These are phyloP conservation scores for Fomes fomentarius DNA, from an alignment of 1,284 basidiomycete genomes.

Conservation along the genomic window DNA sequence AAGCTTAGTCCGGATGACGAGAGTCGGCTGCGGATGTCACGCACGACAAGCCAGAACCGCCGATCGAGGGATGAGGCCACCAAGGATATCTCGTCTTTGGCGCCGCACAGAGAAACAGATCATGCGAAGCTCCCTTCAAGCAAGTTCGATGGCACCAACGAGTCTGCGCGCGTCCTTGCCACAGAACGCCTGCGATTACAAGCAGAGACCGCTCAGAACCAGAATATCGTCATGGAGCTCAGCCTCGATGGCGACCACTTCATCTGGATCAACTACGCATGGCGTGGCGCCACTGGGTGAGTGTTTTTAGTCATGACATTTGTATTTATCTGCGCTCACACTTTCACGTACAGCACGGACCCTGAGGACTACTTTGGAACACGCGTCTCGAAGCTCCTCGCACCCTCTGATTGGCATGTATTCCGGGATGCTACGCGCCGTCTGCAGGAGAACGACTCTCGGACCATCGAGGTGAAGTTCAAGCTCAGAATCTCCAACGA, in stretches of 20 bases:
- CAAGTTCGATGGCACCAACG: slow-evolving; percentile 56
- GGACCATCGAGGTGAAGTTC: slow-evolving; percentile 93
- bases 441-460: slow-evolving; percentile 89
- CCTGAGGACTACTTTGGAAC: slow-evolving; percentile 81
- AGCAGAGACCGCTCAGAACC: slow-evolving; percentile 91
- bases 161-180: slow-evolving; percentile 77
- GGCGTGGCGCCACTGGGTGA: slow-evolving; percentile 92
- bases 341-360: slow-evolving; percentile 64
- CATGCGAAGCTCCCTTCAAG: slow-evolving; percentile 33
- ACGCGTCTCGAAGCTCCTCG: slow-evolving; percentile 83
- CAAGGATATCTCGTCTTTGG: slow-evolving; percentile 47
- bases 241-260: slow-evolving; percentile 92
- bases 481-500: slow-evolving; percentile 71
- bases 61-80: slow-evolving; percentile 60
- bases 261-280: slow-evolving; percentile 94
- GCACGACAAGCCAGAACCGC: slow-evolving; percentile 53
- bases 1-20: slow-evolving; percentile 64
- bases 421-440: slow-evolving; percentile 89
- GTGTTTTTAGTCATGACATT: slow-evolving; percentile 36
- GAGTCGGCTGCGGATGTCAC: slow-evolving; percentile 50
- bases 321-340: slow-evolving; percentile 4
- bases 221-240: slow-evolving; percentile 96
- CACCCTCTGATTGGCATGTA: slow-evolving; percentile 82
- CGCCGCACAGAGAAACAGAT: slow-evolving; percentile 31
- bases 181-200: slow-evolving; percentile 85